Evolutionary conservation across 176 grass and related monocot genomes (phyloP).

Genomic region (Pharus latifolius): DNA sequence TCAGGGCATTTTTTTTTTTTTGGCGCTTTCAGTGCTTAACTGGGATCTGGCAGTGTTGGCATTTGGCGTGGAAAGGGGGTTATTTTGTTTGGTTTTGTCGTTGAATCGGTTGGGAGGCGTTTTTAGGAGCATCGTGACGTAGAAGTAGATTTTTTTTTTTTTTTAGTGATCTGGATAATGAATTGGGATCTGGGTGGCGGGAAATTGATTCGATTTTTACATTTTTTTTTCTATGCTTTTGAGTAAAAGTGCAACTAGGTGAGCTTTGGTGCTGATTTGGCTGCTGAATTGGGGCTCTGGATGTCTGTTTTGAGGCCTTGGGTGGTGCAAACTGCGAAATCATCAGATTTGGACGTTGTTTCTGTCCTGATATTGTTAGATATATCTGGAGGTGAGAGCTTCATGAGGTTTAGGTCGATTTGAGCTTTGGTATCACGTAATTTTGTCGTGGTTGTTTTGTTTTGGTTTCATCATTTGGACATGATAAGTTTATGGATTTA

Average conservation of each 20-base stretch:
- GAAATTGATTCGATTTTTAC: not conserved
- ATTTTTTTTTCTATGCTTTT: too few relatives aligned
- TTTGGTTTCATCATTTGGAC: not conserved
- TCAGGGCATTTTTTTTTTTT: not conserved
- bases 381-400: not conserved
- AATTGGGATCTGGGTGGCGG: constrained; percentile 7
- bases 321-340: not conserved
- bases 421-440: not conserved
- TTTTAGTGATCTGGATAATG: not conserved
- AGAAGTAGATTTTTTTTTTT: not conserved
- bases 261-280: not conserved
- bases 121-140: not conserved
- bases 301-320: too few relatives aligned
- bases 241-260: not conserved
- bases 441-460: not conserved
- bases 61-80: not conserved
- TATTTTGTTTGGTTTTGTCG: not conserved
- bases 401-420: not conserved
- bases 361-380: not conserved
- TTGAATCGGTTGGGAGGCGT: not conserved
- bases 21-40: not conserved
- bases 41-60: constrained; percentile 17
- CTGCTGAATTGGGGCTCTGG: not conserved
- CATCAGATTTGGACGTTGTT: not conserved
- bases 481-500: not conserved